phyloP scores from a whole-genome alignment of 208 protist species.

The Vickermania ingenoplastis region DNA sequence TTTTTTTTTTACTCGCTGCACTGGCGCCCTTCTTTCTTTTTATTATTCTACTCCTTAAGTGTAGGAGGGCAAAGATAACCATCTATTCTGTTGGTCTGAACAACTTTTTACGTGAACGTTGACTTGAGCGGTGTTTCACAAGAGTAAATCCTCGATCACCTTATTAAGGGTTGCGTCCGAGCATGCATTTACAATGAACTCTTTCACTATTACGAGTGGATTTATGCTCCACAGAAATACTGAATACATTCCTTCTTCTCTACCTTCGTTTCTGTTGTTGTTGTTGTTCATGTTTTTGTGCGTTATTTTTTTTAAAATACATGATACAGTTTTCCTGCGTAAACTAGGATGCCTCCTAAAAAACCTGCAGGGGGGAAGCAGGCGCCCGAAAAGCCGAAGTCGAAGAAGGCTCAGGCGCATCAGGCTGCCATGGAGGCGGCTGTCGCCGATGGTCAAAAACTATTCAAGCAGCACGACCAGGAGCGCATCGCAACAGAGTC shows the following conservation, averaged over 20 bases:
- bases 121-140: too few relatives aligned
- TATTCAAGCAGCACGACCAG: constrained; percentile 80
- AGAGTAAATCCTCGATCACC: too few relatives aligned
- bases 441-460: constrained; percentile 36
- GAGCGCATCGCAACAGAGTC: constrained; percentile 39
- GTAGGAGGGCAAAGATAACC: too few relatives aligned
- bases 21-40: too few relatives aligned
- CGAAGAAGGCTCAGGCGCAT: constrained; percentile 42
- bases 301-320: constrained; percentile 8
- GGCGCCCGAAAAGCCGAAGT: constrained; percentile 24
- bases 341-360: constrained; percentile 9
- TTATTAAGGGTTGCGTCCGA: too few relatives aligned
- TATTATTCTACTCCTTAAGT: too few relatives aligned
- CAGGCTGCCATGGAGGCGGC: constrained; percentile 53
- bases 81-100: too few relatives aligned
- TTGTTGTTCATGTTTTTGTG: constrained; percentile 4
- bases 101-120: too few relatives aligned
- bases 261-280: constrained; percentile 1
- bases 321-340: neutral
- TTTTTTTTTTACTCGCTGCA: too few relatives aligned
- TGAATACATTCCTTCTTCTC: constrained; percentile 1
- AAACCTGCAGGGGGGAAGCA: constrained; percentile 19
- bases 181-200: too few relatives aligned
- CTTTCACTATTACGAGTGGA: too few relatives aligned
- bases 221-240: too few relatives aligned